Evolutionary conservation across 352 stramenopile species (phyloP).

Genomic region (Discostella stelligera): DNA sequence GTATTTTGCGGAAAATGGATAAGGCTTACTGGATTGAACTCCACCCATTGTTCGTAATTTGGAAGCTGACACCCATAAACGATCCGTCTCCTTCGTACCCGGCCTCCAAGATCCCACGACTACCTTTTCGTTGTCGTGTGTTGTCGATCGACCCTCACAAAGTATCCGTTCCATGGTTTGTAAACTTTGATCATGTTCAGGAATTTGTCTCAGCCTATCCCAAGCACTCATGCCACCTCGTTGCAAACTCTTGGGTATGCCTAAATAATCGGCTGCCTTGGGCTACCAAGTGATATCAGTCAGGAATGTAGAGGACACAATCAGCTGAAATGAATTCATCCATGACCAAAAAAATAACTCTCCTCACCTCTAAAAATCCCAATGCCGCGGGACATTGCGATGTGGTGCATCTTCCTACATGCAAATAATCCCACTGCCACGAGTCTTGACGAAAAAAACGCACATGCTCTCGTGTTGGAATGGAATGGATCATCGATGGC

Average conservation of each 20-base stretch:
- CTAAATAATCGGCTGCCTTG: constrained; percentile 54
- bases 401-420: constrained; percentile 79
- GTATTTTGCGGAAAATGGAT: constrained; percentile 69
- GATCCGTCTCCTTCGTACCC: constrained; percentile 21
- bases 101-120: constrained; percentile 21
- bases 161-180: constrained; percentile 64
- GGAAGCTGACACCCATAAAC: constrained; percentile 24
- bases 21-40: constrained; percentile 17
- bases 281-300: constrained; percentile 8
- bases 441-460: constrained; percentile 79
- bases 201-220: constrained; percentile 53
- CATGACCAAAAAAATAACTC: not conserved
- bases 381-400: constrained; percentile 70
- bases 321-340: not conserved
- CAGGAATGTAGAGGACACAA: too few relatives aligned
- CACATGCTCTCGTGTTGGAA: constrained; percentile 68
- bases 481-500: constrained; percentile 41
- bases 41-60: constrained; percentile 5
- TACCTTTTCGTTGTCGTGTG: not conserved
- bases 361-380: constrained; percentile 61
- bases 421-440: constrained; percentile 82
- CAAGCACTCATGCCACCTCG: constrained; percentile 60
- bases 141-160: constrained; percentile 19
- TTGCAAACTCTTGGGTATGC: constrained; percentile 64
- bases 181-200: constrained; percentile 47